Evolutionary conservation across 805 yeast species (phyloP).

Genomic region (Suhomyces pyralidae): DNA sequence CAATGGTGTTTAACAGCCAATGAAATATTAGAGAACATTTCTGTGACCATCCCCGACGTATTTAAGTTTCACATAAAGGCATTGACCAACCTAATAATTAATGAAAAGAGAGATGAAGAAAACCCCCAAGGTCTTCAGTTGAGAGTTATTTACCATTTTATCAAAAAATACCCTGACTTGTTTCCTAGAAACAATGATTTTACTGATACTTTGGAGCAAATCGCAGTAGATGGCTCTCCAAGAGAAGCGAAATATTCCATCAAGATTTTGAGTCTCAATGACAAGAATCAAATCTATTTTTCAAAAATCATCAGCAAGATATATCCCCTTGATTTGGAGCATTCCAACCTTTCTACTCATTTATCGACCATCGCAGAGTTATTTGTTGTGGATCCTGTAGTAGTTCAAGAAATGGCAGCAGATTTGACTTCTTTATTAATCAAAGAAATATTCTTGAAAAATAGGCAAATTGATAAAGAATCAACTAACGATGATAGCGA

Average conservation of each 20-base stretch:
- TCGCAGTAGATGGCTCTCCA: conserved; percentile 54
- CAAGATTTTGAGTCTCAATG: conserved; percentile 51
- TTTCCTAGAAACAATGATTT: conserved; percentile 46
- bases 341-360: conserved; percentile 48
- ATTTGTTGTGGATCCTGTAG: conserved; percentile 44
- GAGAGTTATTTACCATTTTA: conserved; percentile 59
- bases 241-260: conserved; percentile 63
- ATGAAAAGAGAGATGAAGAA: conserved; percentile 14
- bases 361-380: conserved; percentile 61
- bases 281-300: conserved; percentile 39
- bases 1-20: conserved; percentile 40
- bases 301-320: conserved; percentile 38
- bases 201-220: conserved; percentile 40
- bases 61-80: conserved; percentile 57
- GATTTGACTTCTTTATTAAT: conserved; percentile 60
- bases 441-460: conserved; percentile 57
- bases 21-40: conserved; percentile 56
- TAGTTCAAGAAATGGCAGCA: conserved; percentile 51
- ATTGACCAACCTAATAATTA: conserved; percentile 39
- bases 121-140: conserved; percentile 39
- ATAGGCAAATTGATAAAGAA: conserved; percentile 35
- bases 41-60: conserved; percentile 59
- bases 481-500: conserved; percentile 21
- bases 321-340: conserved; percentile 48
- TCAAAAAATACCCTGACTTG: conserved; percentile 47